Base-by-base conservation (phyloP, 441 rosid species). In the Erodium moschatum region DNA sequence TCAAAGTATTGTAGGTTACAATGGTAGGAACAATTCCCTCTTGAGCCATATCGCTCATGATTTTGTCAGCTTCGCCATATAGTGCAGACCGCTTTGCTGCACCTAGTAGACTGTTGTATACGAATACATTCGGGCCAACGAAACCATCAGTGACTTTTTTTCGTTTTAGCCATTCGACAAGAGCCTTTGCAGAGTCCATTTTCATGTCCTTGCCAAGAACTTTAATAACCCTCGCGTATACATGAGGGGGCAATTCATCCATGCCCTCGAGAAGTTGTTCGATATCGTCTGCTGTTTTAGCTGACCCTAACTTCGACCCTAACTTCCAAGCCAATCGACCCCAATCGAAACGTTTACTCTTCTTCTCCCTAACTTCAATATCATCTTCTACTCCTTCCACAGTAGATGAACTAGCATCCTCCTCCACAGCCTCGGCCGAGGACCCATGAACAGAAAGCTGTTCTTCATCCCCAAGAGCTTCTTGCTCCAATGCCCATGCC, bases 151-250 rank as follows among this genome's bases (percentile, higher is more conserved):
- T 79, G 77, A 85, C 84, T 81, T 85, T 84, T 82, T 84, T 89
- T 78, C 79, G 82, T 82, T 83, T 85, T 58, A 92, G 92, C 96
- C 97, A 92, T 68, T 82, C 84, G 63, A 90, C 86, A 64, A 92
- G 81, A 2, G 96, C 92, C 66, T 89, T 35, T 1, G 97, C 91
- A 73, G 87, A 78, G 27, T 81, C 76, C 72, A 87, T 66, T 73
- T 71, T 77, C 75, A 81, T 87, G 67, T 86, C 92, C 77, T 83
- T 82, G 11, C 96, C 98, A 60, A 87, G 83, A 67, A 86, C 85
- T 71, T 73, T 85, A 61, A 92, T 87, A 84, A 90, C 82, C 69
- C 85, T 77, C 18, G 84, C 81, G 74, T 77, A 85, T 8, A 87
- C 94, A 76, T 81, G 85, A 46, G 83, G 85, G 60, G 97, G 96